Conservation (phyloP, 345 rosid species). For the Arabis hirsuta region DNA sequence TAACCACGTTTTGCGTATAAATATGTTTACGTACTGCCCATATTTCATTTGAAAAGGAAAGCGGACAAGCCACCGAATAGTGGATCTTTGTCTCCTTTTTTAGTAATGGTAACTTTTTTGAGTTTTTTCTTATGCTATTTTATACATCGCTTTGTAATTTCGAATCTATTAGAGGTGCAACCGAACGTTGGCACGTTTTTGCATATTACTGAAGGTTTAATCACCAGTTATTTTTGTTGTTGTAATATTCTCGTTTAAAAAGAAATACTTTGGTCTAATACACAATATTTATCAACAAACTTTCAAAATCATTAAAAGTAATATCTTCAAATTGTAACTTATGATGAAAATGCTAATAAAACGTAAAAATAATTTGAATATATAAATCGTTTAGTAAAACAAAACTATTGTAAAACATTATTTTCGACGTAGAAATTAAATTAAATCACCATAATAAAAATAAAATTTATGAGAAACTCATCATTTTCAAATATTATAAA, state of each 20-base stretch:
- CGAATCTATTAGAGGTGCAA: conserved; percentile 22
- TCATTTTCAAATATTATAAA: too few relatives aligned
- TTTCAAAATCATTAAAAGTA: background rate
- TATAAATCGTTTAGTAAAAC: background rate
- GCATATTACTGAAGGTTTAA: background rate
- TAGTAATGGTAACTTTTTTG: background rate
- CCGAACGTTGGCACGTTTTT: conserved; percentile 17
- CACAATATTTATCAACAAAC: background rate
- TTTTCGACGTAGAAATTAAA: too few relatives aligned
- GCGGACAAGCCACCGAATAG: conserved; percentile 10
- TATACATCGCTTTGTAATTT: background rate
- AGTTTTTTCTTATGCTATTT: background rate
- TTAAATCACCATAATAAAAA: too few relatives aligned
- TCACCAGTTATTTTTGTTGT: too few relatives aligned
- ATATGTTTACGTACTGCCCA: too few relatives aligned
- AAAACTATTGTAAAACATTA: too few relatives aligned
- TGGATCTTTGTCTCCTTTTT: background rate
- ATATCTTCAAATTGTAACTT: background rate
- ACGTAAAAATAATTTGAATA: too few relatives aligned
- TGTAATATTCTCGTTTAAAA: too few relatives aligned
- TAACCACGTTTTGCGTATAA: background rate
- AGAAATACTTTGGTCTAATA: background rate
- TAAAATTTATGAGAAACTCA: too few relatives aligned
- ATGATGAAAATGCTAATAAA: background rate
- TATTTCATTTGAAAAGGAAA: background rate